Evolutionary conservation across 2,329 filamentous ascomycete genomes (phyloP).

Genomic region (Cyclaneusma minus): DNA sequence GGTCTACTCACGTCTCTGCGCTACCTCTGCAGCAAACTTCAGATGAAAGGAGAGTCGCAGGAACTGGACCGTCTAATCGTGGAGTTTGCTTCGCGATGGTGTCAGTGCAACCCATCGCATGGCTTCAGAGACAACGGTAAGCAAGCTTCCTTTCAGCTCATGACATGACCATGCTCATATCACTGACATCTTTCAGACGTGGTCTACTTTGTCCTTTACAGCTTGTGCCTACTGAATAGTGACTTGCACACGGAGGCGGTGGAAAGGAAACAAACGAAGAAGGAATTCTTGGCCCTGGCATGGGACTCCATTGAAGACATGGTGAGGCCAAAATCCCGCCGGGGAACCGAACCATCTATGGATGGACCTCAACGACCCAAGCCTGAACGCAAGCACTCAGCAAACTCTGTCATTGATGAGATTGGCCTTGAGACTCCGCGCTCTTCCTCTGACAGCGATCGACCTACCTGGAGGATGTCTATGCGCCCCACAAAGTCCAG

Average conservation of each 20-base stretch:
- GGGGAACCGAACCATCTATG: no score
- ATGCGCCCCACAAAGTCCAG: no score
- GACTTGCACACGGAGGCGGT: slow-evolving; percentile 51
- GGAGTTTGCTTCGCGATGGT: slow-evolving; percentile 81
- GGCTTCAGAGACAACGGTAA: slow-evolving; percentile 79
- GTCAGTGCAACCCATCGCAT: slow-evolving; percentile 79
- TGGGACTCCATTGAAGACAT: no score
- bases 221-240: slow-evolving; percentile 86
- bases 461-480: slow-evolving; percentile 17
- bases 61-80: slow-evolving; percentile 91
- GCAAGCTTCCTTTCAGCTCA: slow-evolving; percentile 15
- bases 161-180: slow-evolving; percentile 2
- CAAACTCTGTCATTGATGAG: no score
- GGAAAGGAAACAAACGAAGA: slow-evolving; percentile 13
- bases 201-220: slow-evolving; percentile 97
- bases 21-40: slow-evolving; percentile 63
- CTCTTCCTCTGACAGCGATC: slow-evolving; percentile 6
- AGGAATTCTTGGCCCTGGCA: slow-evolving; percentile 19
- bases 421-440: no score
- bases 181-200: slow-evolving; percentile 7
- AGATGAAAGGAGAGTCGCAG: slow-evolving; percentile 84
- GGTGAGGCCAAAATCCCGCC: no score
- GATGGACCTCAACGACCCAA: no score
- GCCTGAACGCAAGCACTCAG: no score
- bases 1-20: slow-evolving; percentile 70